Evolutionary conservation across 352 stramenopile genomes (phyloP).

Genomic region (Pythium utonaiense): DNA sequence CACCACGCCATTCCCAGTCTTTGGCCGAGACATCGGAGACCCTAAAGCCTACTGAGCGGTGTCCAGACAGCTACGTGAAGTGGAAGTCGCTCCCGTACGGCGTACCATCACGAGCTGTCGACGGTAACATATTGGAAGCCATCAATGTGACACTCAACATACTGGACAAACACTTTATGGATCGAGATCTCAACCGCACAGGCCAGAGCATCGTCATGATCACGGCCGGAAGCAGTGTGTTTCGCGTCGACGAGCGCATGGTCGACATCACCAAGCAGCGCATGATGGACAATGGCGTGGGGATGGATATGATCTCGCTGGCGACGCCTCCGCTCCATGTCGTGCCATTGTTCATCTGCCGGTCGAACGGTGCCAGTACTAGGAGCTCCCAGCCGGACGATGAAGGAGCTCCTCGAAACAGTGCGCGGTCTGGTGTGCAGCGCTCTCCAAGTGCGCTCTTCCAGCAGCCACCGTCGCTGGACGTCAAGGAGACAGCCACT

Average conservation of each 20-base stretch:
- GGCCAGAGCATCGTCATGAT: constrained; percentile 97
- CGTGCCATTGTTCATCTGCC: constrained; percentile 96
- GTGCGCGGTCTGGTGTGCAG: background rate
- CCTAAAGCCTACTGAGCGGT: background rate
- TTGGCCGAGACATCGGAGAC: background rate
- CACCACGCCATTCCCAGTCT: background rate
- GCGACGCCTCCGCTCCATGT: constrained; percentile 94
- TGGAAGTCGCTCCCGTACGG: constrained; percentile 62
- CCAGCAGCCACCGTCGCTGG: background rate
- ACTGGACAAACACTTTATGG: constrained; percentile 98
- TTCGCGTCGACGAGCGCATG: constrained; percentile 92
- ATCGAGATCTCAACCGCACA: constrained; percentile 93
- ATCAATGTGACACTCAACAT: constrained; percentile 99
- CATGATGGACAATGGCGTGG: constrained; percentile 99
- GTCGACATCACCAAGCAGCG: constrained; percentile 96
- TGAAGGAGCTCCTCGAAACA: background rate
- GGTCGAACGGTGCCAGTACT: background rate
- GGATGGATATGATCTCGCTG: constrained; percentile 97
- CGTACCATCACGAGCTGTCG: constrained; percentile 87
- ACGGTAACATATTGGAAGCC: constrained; percentile 97
- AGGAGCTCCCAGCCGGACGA: background rate
- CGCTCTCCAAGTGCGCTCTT: constrained; percentile 1
- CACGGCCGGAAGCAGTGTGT: constrained; percentile 94
- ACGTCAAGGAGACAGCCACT: background rate
- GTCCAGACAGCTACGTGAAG: constrained; percentile 33